These are phyloP conservation scores for Talaromyces thailandensis DNA, from an alignment of 495 filamentous ascomycete genomes.

Conservation along the genomic window DNA sequence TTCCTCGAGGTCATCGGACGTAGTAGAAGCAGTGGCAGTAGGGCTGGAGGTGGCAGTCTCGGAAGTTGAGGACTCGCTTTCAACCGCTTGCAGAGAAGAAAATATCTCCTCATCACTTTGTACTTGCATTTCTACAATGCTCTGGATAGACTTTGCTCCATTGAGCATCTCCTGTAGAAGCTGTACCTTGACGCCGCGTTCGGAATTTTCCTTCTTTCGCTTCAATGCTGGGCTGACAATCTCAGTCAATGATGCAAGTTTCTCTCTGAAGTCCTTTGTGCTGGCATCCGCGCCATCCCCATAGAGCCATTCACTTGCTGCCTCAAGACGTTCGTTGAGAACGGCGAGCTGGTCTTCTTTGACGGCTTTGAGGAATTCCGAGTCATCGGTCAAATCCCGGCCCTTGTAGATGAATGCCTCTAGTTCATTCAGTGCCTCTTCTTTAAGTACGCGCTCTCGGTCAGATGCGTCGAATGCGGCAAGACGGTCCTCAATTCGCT, in stretches of 20 bases:
- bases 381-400: constrained; percentile 69
- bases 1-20: constrained; percentile 30
- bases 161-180: constrained; percentile 52
- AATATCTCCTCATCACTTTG: constrained; percentile 31
- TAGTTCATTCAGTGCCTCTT: constrained; percentile 85
- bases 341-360: constrained; percentile 50
- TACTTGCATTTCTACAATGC: constrained; percentile 33
- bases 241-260: constrained; percentile 61
- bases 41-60: constrained; percentile 7
- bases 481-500: constrained; percentile 61
- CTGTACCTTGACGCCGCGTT: constrained; percentile 57
- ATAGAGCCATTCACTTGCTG: constrained; percentile 84
- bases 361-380: constrained; percentile 60
- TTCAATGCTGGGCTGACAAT: constrained; percentile 60
- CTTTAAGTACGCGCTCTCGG: constrained; percentile 60
- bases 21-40: constrained; percentile 9
- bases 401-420: constrained; percentile 90
- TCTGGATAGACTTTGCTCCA: constrained; percentile 39
- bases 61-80: constrained; percentile 11
- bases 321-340: constrained; percentile 55
- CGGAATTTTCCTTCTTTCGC: constrained; percentile 56
- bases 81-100: constrained; percentile 14
- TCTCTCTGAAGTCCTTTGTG: constrained; percentile 58
- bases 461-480: constrained; percentile 79
- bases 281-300: constrained; percentile 70